Base-by-base conservation (phyloP, 306 rosid genomes). In the Canavalia gladiata region DNA sequence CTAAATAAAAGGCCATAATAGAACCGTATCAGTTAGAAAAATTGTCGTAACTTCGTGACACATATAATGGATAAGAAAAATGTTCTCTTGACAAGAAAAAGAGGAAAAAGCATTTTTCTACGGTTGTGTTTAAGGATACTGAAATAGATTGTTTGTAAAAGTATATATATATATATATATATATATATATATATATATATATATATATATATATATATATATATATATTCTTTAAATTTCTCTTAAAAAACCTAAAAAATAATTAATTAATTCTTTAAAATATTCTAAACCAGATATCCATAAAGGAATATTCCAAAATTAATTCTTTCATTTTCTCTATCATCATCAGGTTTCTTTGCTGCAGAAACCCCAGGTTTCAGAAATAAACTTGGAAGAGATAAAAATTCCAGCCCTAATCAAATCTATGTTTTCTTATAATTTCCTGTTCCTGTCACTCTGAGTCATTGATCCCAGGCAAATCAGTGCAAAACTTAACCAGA, bases 371-470 rank as follows among this genome's bases (percentile, higher is more conserved):
- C 46, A 13, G 1, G 47, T 13, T 34, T 18, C 35, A 47, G 72
- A 11, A 49, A 47, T 30, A 7, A 35, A 76, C 5, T 10, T 6
- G 10, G 52, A 39, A 8, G 52, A 12, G 1, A 29, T 33, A 7
- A 8, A 52, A 39, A 5, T 77, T 51, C 0, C 52, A 50, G 74
- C 55, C 34, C 46, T 41, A 77, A 52, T 72, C 72, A 41, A 43
- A 67, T 41, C 42, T 47, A 4, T 6, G n/a, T 54, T 37, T 66
- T 66, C 51, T 41, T 64, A 35, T 6, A 63, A 65, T 50, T 13
- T 58, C 7, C 11, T 25, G 50, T 10, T 5, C 55, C 39, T 37
- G 10, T 70, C 57, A 25, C n/a, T 8, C n/a, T 79, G 11, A 12
- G n/a, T 34, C 9, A 35, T 66, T 33, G 11, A 51, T 65, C 42